phyloP scores from a whole-genome alignment of 73 alveolate genomes.

The Effrenium voratum region DNA sequence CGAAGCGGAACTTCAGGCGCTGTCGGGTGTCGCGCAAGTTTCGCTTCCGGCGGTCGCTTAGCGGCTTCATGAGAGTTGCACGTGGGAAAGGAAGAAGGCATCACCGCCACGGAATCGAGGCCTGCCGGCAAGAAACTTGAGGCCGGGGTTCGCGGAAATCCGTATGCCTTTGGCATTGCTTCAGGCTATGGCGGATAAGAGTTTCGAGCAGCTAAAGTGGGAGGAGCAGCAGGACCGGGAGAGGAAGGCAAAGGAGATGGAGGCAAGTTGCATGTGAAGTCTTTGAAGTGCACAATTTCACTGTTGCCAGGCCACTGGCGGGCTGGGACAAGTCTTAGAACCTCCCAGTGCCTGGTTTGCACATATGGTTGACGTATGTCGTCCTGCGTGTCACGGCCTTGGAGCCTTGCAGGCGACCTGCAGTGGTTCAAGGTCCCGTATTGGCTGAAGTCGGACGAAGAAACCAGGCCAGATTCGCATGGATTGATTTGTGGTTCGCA shows the following conservation, averaged over 20 bases:
- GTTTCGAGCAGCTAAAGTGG: slow-evolving; percentile 45
- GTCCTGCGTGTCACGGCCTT: too few relatives aligned
- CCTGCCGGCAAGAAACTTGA: neutral
- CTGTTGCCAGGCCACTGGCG: too few relatives aligned
- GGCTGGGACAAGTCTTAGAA: too few relatives aligned
- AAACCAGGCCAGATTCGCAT: slow-evolving; percentile 28
- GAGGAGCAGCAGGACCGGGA: slow-evolving; percentile 81
- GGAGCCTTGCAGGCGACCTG: slow-evolving; percentile 52
- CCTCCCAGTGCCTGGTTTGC: too few relatives aligned
- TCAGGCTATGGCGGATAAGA: slow-evolving; percentile 16
- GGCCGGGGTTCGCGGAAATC: neutral
- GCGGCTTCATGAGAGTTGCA: neutral
- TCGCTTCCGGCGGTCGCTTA: neutral
- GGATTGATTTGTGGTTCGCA: neutral
- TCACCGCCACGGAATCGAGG: neutral
- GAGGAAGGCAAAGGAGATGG: slow-evolving; percentile 48
- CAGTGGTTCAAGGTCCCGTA: slow-evolving; percentile 76
- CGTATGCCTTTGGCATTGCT: neutral
- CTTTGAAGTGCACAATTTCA: too few relatives aligned
- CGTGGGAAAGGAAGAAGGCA: slow-evolving; percentile 15
- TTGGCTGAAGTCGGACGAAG: slow-evolving; percentile 82
- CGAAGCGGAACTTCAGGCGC: slow-evolving; percentile 72
- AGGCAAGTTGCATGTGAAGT: too few relatives aligned
- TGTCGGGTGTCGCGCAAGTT: neutral
- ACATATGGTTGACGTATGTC: too few relatives aligned